Percentiles rank a stretch among this genome's conserved stretches.
Evolutionary conservation across 148 eudicot genomes (phyloP).

Genomic region (Chenopodium berlandieri): DNA sequence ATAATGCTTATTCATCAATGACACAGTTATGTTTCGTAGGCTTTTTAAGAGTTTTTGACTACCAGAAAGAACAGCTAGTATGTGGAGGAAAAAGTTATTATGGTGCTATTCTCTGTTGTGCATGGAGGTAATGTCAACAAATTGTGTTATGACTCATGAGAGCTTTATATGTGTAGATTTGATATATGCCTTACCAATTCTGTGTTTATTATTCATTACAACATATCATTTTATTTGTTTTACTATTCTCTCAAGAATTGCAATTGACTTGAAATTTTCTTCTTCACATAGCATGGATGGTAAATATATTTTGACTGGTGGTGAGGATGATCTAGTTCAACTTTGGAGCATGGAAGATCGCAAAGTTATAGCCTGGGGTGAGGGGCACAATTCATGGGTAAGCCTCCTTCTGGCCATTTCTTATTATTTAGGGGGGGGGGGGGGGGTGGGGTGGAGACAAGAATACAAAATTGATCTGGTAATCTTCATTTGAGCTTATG

Average conservation of each 20-base stretch:
- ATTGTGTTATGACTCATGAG: neutral
- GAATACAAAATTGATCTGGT: neutral
- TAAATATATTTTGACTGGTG: constrained; percentile 80
- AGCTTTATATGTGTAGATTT: neutral
- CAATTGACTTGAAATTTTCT: constrained; percentile 14
- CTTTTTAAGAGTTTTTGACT: constrained; percentile 65
- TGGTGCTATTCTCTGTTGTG: constrained; percentile 71
- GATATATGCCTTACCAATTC: neutral
- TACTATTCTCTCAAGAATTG: neutral
- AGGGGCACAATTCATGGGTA: constrained; percentile 95
- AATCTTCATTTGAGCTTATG: neutral
- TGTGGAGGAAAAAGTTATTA: constrained; percentile 86
- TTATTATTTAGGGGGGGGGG: neutral
- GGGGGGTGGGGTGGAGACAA: neutral
- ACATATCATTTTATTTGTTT: neutral
- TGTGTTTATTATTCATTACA: neutral
- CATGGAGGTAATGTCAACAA: constrained; percentile 55
- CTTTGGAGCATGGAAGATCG: constrained; percentile 94
- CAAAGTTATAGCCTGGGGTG: constrained; percentile 88
- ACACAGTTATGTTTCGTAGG: constrained; percentile 35
- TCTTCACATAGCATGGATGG: constrained; percentile 57
- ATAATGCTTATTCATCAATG: neutral
- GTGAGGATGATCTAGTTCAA: constrained; percentile 92
- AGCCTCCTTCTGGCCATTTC: constrained; percentile 19
- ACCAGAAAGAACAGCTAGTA: constrained; percentile 58